These are phyloP conservation scores for Atalantia buxifolia DNA, from an alignment of 345 rosid species.

Conservation along the genomic window DNA sequence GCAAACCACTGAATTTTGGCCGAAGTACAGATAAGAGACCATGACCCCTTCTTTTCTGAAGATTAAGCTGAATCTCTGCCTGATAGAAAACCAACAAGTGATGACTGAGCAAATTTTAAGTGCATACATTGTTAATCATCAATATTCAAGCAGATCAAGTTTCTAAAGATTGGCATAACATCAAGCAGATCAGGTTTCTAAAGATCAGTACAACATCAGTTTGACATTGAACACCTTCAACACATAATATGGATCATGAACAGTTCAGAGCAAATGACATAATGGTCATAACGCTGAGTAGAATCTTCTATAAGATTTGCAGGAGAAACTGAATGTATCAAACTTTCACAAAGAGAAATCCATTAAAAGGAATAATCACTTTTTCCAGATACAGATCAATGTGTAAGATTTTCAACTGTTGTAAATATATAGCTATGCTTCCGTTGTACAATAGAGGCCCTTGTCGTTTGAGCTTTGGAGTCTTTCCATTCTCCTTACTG, in stretches of 20 bases:
- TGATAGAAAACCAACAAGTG: conserved; percentile 35
- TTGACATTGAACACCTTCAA: background rate
- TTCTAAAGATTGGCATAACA: background rate
- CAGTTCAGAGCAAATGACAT: background rate
- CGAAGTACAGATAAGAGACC: conserved; percentile 79
- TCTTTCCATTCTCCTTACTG: background rate
- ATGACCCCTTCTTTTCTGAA: conserved; percentile 95
- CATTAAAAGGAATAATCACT: background rate
- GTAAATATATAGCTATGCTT: background rate
- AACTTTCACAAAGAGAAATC: background rate
- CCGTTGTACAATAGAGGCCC: background rate
- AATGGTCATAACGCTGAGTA: background rate
- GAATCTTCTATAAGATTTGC: conserved; percentile 2
- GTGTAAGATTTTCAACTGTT: background rate
- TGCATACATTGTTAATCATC: conserved; percentile 5
- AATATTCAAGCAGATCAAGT: background rate
- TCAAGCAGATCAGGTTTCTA: background rate
- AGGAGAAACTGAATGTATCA: background rate
- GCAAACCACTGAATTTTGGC: conserved; percentile 95
- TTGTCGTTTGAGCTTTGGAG: background rate
- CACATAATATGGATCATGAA: background rate
- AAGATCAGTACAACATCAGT: background rate
- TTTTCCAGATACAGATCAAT: background rate
- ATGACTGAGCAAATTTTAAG: background rate
- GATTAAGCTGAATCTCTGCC: conserved; percentile 98